Percentiles rank a stretch among this genome's conserved stretches.
phyloP scores from a whole-genome alignment of 805 yeast species.

The Suhomyces prunicola region DNA sequence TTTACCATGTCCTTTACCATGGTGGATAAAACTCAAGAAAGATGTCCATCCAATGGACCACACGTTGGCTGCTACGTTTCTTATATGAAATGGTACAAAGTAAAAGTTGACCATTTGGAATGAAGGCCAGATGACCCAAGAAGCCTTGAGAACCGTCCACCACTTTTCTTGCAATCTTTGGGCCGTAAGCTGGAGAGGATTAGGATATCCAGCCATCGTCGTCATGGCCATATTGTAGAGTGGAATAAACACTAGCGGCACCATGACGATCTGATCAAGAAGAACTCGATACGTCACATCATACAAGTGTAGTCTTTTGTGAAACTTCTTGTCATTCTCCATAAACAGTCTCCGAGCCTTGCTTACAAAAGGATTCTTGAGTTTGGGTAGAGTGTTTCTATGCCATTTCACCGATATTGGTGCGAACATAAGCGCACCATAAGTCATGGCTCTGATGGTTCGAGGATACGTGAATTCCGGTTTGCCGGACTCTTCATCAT shows the following conservation, averaged over 20 bases:
- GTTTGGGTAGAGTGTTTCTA: slow-evolving; percentile 32
- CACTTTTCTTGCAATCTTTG: slow-evolving; percentile 36
- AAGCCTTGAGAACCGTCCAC: slow-evolving; percentile 39
- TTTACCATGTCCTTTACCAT: slow-evolving; percentile 40
- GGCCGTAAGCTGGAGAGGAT: slow-evolving; percentile 30
- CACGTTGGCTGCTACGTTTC: slow-evolving; percentile 35
- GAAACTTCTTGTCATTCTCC: slow-evolving; percentile 5
- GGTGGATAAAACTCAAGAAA: slow-evolving; percentile 47
- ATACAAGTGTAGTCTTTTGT: slow-evolving; percentile 13
- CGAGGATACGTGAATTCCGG: slow-evolving; percentile 24
- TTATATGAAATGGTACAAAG: slow-evolving; percentile 37
- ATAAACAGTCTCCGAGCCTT: slow-evolving; percentile 9
- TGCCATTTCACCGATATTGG: slow-evolving; percentile 41
- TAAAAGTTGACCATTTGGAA: slow-evolving; percentile 37
- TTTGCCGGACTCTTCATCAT: slow-evolving; percentile 14
- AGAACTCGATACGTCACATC: slow-evolving; percentile 27
- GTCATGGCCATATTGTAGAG: slow-evolving; percentile 40
- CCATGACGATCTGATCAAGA: slow-evolving; percentile 36
- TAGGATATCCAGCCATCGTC: slow-evolving; percentile 31
- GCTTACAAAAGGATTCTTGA: slow-evolving; percentile 35
- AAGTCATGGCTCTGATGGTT: slow-evolving; percentile 34
- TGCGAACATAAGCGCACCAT: slow-evolving; percentile 38
- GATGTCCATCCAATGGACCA: slow-evolving; percentile 45
- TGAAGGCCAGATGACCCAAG: slow-evolving; percentile 43
- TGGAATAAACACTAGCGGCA: slow-evolving; percentile 42